Percentiles rank a stretch among this genome's conserved stretches.
Evolutionary conservation across 1,139 yeast genomes (phyloP).

Genomic region (Suhomyces chickasaworum): DNA sequence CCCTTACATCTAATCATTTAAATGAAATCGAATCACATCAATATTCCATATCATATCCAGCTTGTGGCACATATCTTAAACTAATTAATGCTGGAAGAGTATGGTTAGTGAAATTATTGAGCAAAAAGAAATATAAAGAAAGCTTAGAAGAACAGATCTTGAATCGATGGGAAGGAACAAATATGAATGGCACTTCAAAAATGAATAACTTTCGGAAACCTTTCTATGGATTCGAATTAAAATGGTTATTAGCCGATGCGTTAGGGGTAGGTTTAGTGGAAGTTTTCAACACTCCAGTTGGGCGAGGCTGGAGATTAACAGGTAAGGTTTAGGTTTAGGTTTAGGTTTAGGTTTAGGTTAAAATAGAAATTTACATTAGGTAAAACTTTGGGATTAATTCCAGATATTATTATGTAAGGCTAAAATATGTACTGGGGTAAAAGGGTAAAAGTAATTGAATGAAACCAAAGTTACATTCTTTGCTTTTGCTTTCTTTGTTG

Average conservation of each 20-base stretch:
- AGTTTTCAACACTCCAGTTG: constrained; percentile 68
- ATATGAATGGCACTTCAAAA: constrained; percentile 29
- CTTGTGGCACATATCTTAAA: constrained; percentile 58
- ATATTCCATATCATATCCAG: constrained; percentile 60
- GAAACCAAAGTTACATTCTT: too few species aligned
- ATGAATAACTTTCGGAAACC: constrained; percentile 55
- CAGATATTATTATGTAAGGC: constrained; percentile 1
- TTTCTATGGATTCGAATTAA: constrained; percentile 58
- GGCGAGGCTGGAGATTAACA: constrained; percentile 68
- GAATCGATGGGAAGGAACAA: constrained; percentile 52
- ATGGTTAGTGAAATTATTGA: constrained; percentile 52
- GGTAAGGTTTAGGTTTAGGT: constrained; percentile 43
- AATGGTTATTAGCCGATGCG: constrained; percentile 67
- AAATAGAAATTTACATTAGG: background rate
- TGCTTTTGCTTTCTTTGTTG: constrained; percentile 44
- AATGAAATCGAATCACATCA: constrained; percentile 49
- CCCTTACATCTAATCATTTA: constrained; percentile 52
- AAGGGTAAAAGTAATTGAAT: too few species aligned
- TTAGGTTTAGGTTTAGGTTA: background rate
- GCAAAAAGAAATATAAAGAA: constrained; percentile 52
- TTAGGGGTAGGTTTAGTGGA: constrained; percentile 72
- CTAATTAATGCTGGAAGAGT: constrained; percentile 48
- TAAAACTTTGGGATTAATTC: background rate
- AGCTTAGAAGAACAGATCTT: constrained; percentile 50
- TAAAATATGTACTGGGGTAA: too few species aligned